phyloP scores from a whole-genome alignment of 495 filamentous ascomycete genomes.

The Saxophila tyrrhenica region DNA sequence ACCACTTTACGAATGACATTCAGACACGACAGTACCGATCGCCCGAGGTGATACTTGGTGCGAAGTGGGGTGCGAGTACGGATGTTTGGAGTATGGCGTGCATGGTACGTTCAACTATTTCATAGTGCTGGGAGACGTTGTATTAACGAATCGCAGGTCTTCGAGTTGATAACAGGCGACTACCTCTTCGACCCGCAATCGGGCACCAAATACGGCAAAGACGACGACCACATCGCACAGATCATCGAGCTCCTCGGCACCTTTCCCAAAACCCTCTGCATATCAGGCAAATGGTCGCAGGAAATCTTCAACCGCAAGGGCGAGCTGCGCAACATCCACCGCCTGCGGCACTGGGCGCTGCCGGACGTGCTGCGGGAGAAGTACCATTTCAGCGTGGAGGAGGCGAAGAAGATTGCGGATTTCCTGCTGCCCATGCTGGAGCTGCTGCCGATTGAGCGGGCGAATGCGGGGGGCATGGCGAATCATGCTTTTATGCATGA shows the following conservation, averaged over 20 bases:
- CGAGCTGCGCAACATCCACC: slow-evolving; percentile 94
- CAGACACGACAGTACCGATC: slow-evolving; percentile 96
- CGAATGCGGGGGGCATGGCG: slow-evolving; percentile 93
- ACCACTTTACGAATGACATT: slow-evolving; percentile 99
- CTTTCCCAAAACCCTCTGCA: slow-evolving; percentile 83
- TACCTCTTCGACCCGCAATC: slow-evolving; percentile 99
- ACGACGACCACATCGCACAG: slow-evolving; percentile 98
- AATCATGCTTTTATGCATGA: slow-evolving; percentile 68
- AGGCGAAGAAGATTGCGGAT: slow-evolving; percentile 65
- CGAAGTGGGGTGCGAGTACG: slow-evolving; percentile 97
- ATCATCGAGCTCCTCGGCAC: slow-evolving; percentile 94
- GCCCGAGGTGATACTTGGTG: slow-evolving; percentile 90
- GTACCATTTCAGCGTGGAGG: slow-evolving; percentile 79
- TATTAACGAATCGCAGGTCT: slow-evolving; percentile 48
- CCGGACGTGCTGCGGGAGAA: slow-evolving; percentile 92
- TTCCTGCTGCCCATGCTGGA: slow-evolving; percentile 92
- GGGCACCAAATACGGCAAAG: slow-evolving; percentile 98
- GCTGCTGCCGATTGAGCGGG: slow-evolving; percentile 70
- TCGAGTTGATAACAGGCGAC: slow-evolving; percentile 96
- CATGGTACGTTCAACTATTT: slow-evolving; percentile 51
- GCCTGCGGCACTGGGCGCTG: slow-evolving; percentile 91
- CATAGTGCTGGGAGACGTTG: not conserved
- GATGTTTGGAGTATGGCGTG: slow-evolving; percentile 99
- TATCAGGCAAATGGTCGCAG: slow-evolving; percentile 91
- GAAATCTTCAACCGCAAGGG: slow-evolving; percentile 99